Conservation (phyloP, 2,329 filamentous ascomycete genomes). For the Pestalotiopsis sp. region DNA sequence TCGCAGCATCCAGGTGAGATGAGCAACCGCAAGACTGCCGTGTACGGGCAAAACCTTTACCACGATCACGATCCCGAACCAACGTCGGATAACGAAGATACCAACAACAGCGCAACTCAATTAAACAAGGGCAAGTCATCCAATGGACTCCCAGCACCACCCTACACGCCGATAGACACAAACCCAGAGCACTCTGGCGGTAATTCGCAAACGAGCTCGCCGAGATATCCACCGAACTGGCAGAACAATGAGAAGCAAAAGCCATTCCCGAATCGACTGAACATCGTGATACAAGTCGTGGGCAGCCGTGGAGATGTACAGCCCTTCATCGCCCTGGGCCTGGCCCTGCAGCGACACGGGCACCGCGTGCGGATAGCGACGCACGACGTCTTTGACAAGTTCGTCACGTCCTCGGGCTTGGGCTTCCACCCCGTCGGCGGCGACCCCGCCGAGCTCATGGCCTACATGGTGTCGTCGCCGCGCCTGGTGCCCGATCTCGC, state of each 20-base stretch:
- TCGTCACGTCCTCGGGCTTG: conserved; percentile 68
- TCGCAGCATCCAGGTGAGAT: neutral
- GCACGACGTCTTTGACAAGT: conserved; percentile 68
- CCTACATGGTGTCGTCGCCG: conserved; percentile 50
- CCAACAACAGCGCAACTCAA: neutral
- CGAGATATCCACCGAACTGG: neutral
- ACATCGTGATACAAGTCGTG: conserved; percentile 76
- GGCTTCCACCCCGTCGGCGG: conserved; percentile 81
- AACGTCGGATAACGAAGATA: neutral
- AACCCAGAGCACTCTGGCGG: neutral
- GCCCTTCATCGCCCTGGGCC: conserved; percentile 72
- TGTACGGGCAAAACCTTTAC: neutral
- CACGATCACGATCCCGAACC: neutral
- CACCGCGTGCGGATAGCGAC: conserved; percentile 77
- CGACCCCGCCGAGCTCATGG: conserved; percentile 77
- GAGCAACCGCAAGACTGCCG: neutral
- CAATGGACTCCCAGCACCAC: neutral
- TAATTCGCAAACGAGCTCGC: neutral
- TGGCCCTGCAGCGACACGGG: conserved; percentile 65
- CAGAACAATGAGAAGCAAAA: conserved; percentile 43
- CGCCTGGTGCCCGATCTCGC: conserved; percentile 39
- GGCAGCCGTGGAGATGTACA: conserved; percentile 77
- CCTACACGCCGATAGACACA: neutral
- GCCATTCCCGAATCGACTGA: conserved; percentile 46
- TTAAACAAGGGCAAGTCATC: neutral